Percentiles rank a stretch among this genome's conserved stretches.
Conservation (phyloP, 257 asterid species). For the Solanum stenotomum region DNA sequence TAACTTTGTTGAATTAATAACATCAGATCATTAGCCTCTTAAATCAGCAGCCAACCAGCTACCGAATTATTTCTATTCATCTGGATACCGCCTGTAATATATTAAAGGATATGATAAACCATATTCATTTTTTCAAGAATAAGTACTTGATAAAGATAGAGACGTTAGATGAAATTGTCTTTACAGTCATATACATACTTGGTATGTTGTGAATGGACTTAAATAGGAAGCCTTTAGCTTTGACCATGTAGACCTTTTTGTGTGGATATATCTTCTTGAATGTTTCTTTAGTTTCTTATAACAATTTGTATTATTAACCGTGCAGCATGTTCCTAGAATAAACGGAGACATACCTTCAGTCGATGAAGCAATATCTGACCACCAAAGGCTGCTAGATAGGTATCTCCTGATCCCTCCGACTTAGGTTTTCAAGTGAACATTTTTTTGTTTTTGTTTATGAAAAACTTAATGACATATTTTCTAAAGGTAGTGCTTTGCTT, state of each 20-base stretch:
- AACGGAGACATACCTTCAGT: constrained; percentile 92
- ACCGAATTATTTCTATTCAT: neutral
- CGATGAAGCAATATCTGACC: constrained; percentile 92
- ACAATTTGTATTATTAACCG: constrained; percentile 12
- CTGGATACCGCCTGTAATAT: neutral
- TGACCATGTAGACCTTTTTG: neutral
- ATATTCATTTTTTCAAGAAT: neutral
- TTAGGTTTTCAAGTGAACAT: neutral
- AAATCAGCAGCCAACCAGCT: neutral
- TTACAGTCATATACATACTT: neutral
- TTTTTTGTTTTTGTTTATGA: neutral
- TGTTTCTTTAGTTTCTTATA: neutral
- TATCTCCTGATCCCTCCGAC: constrained; percentile 8
- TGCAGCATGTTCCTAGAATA: constrained; percentile 90
- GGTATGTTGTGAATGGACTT: neutral
- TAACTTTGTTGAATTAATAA: neutral
- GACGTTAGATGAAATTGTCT: neutral
- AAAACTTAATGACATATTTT: neutral
- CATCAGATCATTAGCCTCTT: neutral
- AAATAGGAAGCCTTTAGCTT: neutral
- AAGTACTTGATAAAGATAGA: neutral
- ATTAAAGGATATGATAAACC: neutral
- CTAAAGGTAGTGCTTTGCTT: neutral
- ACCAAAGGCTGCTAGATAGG: constrained; percentile 95
- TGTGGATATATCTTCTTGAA: neutral